phyloP scores from a whole-genome alignment of 2,329 filamentous ascomycete species.

The Corinectria fuckeliana region DNA sequence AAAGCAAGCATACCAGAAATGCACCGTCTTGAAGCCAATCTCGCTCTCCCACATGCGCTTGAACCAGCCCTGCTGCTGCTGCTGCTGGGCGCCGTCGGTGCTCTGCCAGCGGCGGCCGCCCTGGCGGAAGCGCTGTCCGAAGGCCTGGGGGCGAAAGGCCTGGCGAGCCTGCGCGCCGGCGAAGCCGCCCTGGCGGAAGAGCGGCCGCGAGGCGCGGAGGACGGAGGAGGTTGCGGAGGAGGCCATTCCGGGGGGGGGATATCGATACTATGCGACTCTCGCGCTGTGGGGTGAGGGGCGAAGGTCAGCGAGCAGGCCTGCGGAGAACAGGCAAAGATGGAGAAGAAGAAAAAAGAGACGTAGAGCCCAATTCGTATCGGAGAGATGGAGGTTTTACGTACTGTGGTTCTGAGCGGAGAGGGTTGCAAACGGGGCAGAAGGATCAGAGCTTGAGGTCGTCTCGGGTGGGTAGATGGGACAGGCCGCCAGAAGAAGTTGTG shows the following conservation, averaged over 20 bases:
- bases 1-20: slow-evolving; percentile 80
- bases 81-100: slow-evolving; percentile 60
- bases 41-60: slow-evolving; percentile 85
- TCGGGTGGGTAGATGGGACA: background rate
- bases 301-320: background rate
- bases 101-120: slow-evolving; percentile 69
- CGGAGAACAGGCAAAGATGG: background rate
- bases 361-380: too few species aligned
- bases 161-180: slow-evolving; percentile 60
- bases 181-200: slow-evolving; percentile 62
- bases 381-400: background rate
- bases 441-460: background rate
- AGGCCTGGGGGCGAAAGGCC: slow-evolving; percentile 55
- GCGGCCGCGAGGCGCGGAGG: slow-evolving; percentile 61
- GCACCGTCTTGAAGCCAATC: slow-evolving; percentile 87
- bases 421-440: background rate
- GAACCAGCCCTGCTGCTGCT: slow-evolving; percentile 60
- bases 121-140: slow-evolving; percentile 51
- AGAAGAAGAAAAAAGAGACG: background rate
- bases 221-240: slow-evolving; percentile 55
- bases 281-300: background rate
- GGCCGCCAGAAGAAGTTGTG: slow-evolving; percentile 6
- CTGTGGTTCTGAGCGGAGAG: background rate
- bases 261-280: background rate
- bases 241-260: slow-evolving; percentile 9